Evolutionary conservation across 169 alveolate genomes (phyloP).

Genomic region (Perkinsus chesapeaki): DNA sequence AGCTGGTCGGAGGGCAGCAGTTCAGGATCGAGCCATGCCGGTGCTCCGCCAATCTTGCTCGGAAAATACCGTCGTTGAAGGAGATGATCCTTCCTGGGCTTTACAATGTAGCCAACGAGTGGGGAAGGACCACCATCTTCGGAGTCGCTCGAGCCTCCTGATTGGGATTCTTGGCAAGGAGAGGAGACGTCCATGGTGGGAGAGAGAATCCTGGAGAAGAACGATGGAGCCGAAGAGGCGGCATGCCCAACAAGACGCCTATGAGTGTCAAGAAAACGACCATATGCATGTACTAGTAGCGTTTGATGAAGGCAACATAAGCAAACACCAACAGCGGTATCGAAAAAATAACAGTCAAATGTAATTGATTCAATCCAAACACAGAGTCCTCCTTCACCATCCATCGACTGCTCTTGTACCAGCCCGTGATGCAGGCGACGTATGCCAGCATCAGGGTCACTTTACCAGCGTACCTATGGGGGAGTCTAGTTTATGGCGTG

Average conservation of each 20-base stretch:
- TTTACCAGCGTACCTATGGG: background rate
- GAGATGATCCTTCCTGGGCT: background rate
- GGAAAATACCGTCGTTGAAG: conserved; percentile 43
- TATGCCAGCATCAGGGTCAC: background rate
- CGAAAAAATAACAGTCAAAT: background rate
- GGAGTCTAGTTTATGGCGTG: background rate
- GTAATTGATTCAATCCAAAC: background rate
- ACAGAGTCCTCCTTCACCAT: background rate
- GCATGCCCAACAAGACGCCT: background rate
- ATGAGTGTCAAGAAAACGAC: background rate
- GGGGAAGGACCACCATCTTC: background rate
- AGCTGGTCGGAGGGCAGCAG: conserved; percentile 41
- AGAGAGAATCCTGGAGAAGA: background rate
- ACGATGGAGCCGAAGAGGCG: no score
- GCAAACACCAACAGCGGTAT: background rate
- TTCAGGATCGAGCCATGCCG: conserved; percentile 59
- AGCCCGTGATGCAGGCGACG: background rate
- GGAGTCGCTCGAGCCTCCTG: background rate
- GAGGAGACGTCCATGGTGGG: background rate
- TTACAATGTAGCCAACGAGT: background rate
- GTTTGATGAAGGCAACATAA: background rate
- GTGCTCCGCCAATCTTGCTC: conserved; percentile 56
- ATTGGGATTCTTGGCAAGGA: background rate
- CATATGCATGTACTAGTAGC: background rate
- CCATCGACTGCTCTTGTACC: background rate